Evolutionary conservation across 805 yeast species (phyloP).

Genomic region (Barnettozyma sp.): DNA sequence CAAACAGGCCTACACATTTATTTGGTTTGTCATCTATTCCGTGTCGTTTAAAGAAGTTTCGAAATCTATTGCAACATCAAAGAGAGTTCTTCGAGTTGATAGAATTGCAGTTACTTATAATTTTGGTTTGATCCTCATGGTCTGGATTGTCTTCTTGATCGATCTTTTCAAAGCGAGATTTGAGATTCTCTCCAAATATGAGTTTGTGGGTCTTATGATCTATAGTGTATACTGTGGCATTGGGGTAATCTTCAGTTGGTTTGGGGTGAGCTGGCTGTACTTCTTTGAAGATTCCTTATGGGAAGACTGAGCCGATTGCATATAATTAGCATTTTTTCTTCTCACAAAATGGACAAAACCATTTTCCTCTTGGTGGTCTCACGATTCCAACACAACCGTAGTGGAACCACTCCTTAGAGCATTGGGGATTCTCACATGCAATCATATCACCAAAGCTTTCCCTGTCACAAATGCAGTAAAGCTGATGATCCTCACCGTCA

Average conservation of each 20-base stretch:
- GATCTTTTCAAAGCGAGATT: slow-evolving; percentile 52
- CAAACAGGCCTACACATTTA: slow-evolving; percentile 68
- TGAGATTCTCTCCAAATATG: slow-evolving; percentile 48
- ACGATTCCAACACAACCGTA: slow-evolving; percentile 67
- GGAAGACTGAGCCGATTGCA: slow-evolving; percentile 25
- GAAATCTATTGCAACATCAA: slow-evolving; percentile 30
- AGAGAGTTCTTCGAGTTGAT: slow-evolving; percentile 60
- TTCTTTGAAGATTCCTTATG: slow-evolving; percentile 74
- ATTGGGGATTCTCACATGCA: slow-evolving; percentile 77
- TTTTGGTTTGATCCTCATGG: slow-evolving; percentile 59
- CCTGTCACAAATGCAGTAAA: slow-evolving; percentile 42
- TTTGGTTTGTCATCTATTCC: slow-evolving; percentile 79
- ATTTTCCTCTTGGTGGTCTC: slow-evolving; percentile 54
- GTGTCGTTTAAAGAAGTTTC: slow-evolving; percentile 67
- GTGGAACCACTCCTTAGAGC: slow-evolving; percentile 76
- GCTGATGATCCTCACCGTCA: slow-evolving; percentile 16
- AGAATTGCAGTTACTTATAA: slow-evolving; percentile 61
- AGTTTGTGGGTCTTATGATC: slow-evolving; percentile 73
- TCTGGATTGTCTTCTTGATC: slow-evolving; percentile 38
- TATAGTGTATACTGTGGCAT: slow-evolving; percentile 80
- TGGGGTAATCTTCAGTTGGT: slow-evolving; percentile 84
- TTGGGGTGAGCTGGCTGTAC: slow-evolving; percentile 82
- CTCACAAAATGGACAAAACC: slow-evolving; percentile 60
- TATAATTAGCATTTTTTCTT: slow-evolving; percentile 4
- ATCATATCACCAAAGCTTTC: slow-evolving; percentile 71